Conservation (phyloP, 768 basidiomycete species). For the Termitomyces sp. region DNA sequence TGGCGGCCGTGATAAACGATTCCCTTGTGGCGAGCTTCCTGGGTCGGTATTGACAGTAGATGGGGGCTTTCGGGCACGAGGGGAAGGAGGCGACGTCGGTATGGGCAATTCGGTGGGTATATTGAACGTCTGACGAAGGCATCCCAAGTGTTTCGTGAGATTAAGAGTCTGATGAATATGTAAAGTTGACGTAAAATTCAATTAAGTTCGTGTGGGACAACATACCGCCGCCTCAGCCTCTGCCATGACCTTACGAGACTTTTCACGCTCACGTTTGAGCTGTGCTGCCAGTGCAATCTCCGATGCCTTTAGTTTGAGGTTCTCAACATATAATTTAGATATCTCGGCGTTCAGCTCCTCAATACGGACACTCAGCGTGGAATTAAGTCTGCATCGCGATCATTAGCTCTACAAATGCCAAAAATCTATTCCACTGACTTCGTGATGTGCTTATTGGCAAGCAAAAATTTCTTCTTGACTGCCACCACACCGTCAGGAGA, state of each 20-base stretch:
- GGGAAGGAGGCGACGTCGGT: slow-evolving; percentile 41
- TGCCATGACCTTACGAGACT: slow-evolving; percentile 61
- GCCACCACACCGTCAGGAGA: slow-evolving; percentile 25
- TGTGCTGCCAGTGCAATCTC: slow-evolving; percentile 72
- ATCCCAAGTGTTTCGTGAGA: slow-evolving; percentile 59
- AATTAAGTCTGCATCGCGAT: slow-evolving; percentile 57
- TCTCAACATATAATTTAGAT: slow-evolving; percentile 77
- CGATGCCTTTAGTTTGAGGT: slow-evolving; percentile 73
- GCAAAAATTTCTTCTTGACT: slow-evolving; percentile 92
- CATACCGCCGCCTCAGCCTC: slow-evolving; percentile 73
- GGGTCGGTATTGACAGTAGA: slow-evolving; percentile 28
- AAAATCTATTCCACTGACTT: slow-evolving; percentile 46
- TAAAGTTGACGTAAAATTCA: slow-evolving; percentile 10
- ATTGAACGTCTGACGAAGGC: slow-evolving; percentile 59
- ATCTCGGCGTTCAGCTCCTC: slow-evolving; percentile 83
- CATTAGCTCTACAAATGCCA: neutral
- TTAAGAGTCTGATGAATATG: slow-evolving; percentile 40
- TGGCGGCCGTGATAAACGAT: slow-evolving; percentile 59
- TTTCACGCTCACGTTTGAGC: slow-evolving; percentile 77
- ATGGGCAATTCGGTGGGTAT: slow-evolving; percentile 26
- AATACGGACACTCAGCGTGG: slow-evolving; percentile 76
- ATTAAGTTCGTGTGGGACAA: slow-evolving; percentile 3
- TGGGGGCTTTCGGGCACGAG: slow-evolving; percentile 44
- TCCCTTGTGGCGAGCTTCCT: slow-evolving; percentile 37
- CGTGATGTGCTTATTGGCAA: slow-evolving; percentile 89